phyloP scores from a whole-genome alignment of 768 basidiomycete species.

The Boletus fagicola region DNA sequence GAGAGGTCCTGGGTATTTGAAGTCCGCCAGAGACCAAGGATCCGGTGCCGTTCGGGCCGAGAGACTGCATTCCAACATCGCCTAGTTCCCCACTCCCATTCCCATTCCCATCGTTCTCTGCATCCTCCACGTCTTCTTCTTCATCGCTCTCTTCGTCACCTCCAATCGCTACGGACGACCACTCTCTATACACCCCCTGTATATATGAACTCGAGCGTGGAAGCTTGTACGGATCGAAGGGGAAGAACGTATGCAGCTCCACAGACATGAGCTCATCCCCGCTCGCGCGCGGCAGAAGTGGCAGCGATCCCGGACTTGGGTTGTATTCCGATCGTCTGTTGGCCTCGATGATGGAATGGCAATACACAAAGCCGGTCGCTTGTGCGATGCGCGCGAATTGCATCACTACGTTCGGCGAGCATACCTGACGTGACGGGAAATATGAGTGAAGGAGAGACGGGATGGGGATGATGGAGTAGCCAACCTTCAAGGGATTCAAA shows the following conservation, averaged over 20 bases:
- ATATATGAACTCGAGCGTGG: conserved; percentile 77
- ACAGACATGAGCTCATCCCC: conserved; percentile 44
- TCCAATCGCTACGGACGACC: conserved; percentile 73
- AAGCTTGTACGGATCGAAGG: conserved; percentile 95
- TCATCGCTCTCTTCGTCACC: conserved; percentile 73
- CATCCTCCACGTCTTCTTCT: conserved; percentile 49
- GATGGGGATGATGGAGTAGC: not conserved
- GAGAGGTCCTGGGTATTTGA: conserved; percentile 21
- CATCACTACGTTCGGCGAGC: conserved; percentile 84
- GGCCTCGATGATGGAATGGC: conserved; percentile 88
- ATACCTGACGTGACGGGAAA: conserved; percentile 55
- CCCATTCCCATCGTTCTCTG: conserved; percentile 25
- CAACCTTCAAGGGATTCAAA: conserved; percentile 79
- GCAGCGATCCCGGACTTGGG: conserved; percentile 24
- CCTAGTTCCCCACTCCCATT: not conserved
- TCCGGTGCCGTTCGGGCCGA: conserved; percentile 6
- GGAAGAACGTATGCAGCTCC: conserved; percentile 93
- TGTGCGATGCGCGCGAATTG: conserved; percentile 95
- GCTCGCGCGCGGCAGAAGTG: conserved; percentile 22
- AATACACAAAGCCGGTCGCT: conserved; percentile 88
- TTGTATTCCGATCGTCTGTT: conserved; percentile 69
- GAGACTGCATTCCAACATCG: not conserved
- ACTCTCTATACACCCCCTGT: conserved; percentile 83
- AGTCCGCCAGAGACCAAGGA: conserved; percentile 15
- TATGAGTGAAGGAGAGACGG: not conserved